phyloP scores from a whole-genome alignment of 495 filamentous ascomycete species.

The Umbilicaria muhlenbergii region DNA sequence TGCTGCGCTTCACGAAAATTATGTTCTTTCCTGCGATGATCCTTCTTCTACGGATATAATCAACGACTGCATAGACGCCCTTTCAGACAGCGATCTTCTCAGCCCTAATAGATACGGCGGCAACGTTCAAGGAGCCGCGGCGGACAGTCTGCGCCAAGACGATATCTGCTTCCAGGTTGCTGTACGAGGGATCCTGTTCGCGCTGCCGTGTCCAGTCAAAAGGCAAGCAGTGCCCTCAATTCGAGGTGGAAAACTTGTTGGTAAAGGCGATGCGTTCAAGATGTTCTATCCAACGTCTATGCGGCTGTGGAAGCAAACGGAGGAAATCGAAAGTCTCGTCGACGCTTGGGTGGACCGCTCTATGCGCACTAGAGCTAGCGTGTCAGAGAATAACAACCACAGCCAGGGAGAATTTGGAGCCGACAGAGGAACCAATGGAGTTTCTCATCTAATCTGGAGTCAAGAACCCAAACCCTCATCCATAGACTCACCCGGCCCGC shows the following conservation, averaged over 20 bases:
- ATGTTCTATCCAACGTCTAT: constrained; percentile 79
- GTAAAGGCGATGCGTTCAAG: constrained; percentile 46
- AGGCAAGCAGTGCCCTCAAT: constrained; percentile 24
- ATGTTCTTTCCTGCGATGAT: constrained; percentile 63
- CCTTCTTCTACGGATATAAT: constrained; percentile 42
- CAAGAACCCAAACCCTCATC: constrained; percentile 4
- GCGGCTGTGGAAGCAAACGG: constrained; percentile 58
- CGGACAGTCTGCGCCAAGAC: constrained; percentile 70
- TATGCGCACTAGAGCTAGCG: constrained; percentile 13
- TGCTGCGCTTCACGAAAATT: constrained; percentile 91
- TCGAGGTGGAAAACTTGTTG: constrained; percentile 13
- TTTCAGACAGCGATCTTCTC: constrained; percentile 80
- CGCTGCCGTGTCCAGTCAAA: constrained; percentile 71
- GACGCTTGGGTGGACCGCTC: constrained; percentile 43
- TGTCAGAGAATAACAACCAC: constrained; percentile 4
- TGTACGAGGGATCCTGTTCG: constrained; percentile 67
- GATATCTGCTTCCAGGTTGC: constrained; percentile 85
- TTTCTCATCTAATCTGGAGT: constrained; percentile 19
- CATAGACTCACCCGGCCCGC: not conserved
- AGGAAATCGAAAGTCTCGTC: constrained; percentile 60
- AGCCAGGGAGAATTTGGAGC: constrained; percentile 17
- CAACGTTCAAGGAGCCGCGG: constrained; percentile 27
- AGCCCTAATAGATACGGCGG: constrained; percentile 28
- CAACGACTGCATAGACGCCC: constrained; percentile 62
- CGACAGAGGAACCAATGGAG: constrained; percentile 17